Percentiles rank a stretch among this genome's conserved stretches.
Conservation (phyloP, 208 protist genomes). For the Tritrichomonas foetus region DNA sequence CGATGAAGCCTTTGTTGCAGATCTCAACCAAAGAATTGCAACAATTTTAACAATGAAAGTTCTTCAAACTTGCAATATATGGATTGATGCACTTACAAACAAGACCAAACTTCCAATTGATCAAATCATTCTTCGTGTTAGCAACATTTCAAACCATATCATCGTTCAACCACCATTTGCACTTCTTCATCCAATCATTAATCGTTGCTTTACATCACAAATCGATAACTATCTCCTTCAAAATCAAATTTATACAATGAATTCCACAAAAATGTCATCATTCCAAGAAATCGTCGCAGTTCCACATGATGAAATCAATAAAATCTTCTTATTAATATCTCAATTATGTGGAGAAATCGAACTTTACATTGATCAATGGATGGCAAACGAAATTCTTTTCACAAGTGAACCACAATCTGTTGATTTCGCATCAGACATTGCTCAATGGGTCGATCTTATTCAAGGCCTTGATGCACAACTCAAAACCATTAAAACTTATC, state of each 20-base stretch:
- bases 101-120: neutral
- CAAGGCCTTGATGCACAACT: neutral
- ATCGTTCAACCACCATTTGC: neutral
- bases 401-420: neutral
- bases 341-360: neutral
- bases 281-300: neutral
- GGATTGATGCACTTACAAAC: neutral
- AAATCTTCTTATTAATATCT: neutral
- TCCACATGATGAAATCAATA: neutral
- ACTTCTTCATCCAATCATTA: neutral
- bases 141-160: neutral
- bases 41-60: neutral
- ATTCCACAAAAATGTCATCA: neutral
- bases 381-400: neutral
- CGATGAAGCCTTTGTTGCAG: neutral
- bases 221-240: neutral
- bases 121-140: neutral
- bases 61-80: neutral
- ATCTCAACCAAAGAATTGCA: neutral
- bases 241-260: neutral
- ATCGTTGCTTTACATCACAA: neutral
- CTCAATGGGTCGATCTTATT: neutral
- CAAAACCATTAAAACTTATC: neutral
- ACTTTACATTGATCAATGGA: neutral
- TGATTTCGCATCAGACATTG: neutral